Conservation (phyloP, 2,329 filamentous ascomycete species). For the Hymenoscyphus repandus region DNA sequence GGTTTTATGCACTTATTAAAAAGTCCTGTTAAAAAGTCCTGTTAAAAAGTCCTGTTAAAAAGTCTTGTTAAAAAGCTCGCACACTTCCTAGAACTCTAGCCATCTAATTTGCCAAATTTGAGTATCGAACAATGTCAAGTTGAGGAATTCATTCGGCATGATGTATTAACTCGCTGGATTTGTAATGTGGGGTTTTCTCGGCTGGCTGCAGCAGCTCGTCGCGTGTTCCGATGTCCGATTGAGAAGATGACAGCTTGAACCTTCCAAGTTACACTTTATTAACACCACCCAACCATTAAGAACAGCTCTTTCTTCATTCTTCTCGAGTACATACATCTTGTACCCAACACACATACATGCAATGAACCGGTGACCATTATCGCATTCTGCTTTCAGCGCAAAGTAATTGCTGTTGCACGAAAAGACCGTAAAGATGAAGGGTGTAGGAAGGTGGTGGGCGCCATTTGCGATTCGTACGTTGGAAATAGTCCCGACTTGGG, state of each 20-base stretch:
- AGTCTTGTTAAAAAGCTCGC: too few species aligned
- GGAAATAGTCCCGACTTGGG: background rate
- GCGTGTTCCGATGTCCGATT: background rate
- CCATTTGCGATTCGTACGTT: constrained; percentile 30
- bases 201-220: background rate
- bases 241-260: constrained; percentile 26
- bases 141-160: too few species aligned
- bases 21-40: too few species aligned
- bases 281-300: constrained; percentile 12
- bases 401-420: constrained; percentile 22
- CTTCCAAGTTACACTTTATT: too few species aligned
- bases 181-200: background rate
- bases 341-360: constrained; percentile 7
- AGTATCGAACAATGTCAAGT: too few species aligned
- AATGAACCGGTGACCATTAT: constrained; percentile 24
- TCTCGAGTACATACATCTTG: constrained; percentile 3
- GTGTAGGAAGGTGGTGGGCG: constrained; percentile 25
- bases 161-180: too few species aligned
- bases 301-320: background rate
- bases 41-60: too few species aligned
- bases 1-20: too few species aligned
- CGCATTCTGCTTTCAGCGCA: constrained; percentile 19
- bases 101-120: too few species aligned
- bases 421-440: constrained; percentile 27
- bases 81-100: too few species aligned